phyloP scores from a whole-genome alignment of 108 stramenopile species.

The Licmophora abbreviata region DNA sequence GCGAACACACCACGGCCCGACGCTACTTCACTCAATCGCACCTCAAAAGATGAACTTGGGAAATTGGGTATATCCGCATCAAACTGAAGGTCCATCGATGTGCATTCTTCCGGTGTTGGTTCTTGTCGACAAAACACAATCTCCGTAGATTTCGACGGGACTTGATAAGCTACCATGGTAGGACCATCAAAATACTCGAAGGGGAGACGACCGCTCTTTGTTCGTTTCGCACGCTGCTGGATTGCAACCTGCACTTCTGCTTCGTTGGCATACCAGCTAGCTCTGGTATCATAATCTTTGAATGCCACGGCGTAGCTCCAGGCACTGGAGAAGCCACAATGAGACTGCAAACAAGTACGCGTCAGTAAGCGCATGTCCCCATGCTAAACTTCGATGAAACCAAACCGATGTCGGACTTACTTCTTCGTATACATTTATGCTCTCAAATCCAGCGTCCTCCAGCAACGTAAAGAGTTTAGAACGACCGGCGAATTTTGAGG shows the following conservation, averaged over 20 bases:
- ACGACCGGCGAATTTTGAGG: conserved; percentile 15
- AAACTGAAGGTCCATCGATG: conserved; percentile 11
- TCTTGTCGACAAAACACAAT: conserved; percentile 4
- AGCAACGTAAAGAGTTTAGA: conserved; percentile 25
- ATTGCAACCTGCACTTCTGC: conserved; percentile 10
- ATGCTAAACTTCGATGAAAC: too few relatives aligned
- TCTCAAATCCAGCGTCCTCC: conserved; percentile 28
- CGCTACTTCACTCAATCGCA: not conserved
- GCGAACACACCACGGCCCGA: conserved; percentile 26
- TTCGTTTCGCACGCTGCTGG: conserved; percentile 1
- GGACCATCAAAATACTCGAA: conserved; percentile 18
- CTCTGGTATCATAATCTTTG: not conserved
- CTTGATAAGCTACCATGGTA: conserved; percentile 9
- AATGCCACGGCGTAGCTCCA: not conserved
- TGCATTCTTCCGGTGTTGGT: conserved; percentile 1
- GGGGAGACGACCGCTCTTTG: not conserved
- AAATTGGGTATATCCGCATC: conserved; percentile 4
- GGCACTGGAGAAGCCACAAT: not conserved
- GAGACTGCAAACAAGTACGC: too few relatives aligned
- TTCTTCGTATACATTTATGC: conserved; percentile 43
- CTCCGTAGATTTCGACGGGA: conserved; percentile 6
- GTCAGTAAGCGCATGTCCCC: too few relatives aligned
- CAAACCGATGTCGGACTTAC: too few relatives aligned
- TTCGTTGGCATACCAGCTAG: conserved; percentile 4
- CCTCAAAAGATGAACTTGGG: not conserved